A percentile compares a stretch with the other conserved stretches of the same genome.
These are phyloP conservation scores for Colletotrichum viniferum DNA, from an alignment of 2,329 filamentous ascomycete species.

Conservation along the genomic window DNA sequence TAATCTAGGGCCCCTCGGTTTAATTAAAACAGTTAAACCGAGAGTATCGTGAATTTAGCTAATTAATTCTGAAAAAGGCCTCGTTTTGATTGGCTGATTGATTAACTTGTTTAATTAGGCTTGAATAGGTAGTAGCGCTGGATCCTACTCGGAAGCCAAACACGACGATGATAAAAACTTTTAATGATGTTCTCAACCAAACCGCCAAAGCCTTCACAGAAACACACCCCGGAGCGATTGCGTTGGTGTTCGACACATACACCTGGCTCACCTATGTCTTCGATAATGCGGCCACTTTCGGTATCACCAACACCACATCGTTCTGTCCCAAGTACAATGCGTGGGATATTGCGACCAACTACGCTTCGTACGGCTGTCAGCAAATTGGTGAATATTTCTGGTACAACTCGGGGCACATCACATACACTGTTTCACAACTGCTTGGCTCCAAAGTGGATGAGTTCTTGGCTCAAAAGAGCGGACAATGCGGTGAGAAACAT, in stretches of 20 bases:
- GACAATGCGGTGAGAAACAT: not conserved
- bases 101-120: too few relatives aligned
- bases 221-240: constrained; percentile 20
- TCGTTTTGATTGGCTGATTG: too few relatives aligned
- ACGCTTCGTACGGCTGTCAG: constrained; percentile 30
- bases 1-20: too few relatives aligned
- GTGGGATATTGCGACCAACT: constrained; percentile 25
- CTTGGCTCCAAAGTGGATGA: not conserved
- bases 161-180: constrained; percentile 3
- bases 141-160: not conserved
- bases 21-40: too few relatives aligned
- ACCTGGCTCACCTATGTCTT: constrained; percentile 33
- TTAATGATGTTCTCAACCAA: constrained; percentile 1
- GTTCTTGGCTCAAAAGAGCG: not conserved
- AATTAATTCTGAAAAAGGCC: too few relatives aligned
- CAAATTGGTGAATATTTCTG: constrained; percentile 34
- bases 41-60: too few relatives aligned
- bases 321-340: constrained; percentile 30
- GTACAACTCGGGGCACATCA: constrained; percentile 32
- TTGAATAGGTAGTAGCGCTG: too few relatives aligned
- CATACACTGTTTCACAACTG: not conserved
- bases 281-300: constrained; percentile 28
- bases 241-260: constrained; percentile 34
- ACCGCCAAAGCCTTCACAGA: constrained; percentile 34
- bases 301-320: constrained; percentile 31